Base-by-base conservation (phyloP, 371 early-diverging fungal genomes). In the Mucor lusitanicus region DNA sequence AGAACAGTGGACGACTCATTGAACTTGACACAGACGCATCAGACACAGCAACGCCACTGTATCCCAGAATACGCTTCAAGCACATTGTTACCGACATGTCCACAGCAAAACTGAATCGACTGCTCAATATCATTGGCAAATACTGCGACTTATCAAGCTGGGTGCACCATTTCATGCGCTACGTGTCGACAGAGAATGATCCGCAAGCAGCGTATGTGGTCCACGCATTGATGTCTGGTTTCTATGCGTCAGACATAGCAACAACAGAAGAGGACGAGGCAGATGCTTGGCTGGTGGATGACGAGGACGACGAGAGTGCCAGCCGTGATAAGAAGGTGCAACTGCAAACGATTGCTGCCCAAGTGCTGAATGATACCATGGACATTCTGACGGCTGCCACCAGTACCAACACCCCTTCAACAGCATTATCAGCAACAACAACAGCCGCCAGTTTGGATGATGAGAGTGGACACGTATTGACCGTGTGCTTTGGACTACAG, bases 71-170 rank as follows among this genome's bases (percentile, higher is more conserved):
- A 9, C 82, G 77, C 8, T 86, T 87, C 61, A 78, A 75, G 55
- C 54, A 86, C 54, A 55, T 86, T 23, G 69, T 67, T 8, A 75
- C 81, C 3, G 82, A 83, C 33, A 58, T 65, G 25, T 72, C 82
- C 1, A 64, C 59, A 3, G 64, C 32, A 5, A 72, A 75, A 23
- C 28, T 80, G 12, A 61, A 67, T 3, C 71, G 73, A 6, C 64
- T 87, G 67, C 64, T 85, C n/a, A 80, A 87, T 30, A 70, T 79
- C 0, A 70, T 87, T 44, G 89, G 85, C 13, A 64, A 67, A n/a
- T 73, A 73, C 48, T 79, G 83, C 11, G 75, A 85, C 65, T n/a
- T 81, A 17, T 59, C 59, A 7, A 65, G 50, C 11, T 80, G 88
- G 74, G 61, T 80, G 9, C 76, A 81, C 35, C 80, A 81, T 68